Conservation (phyloP, 768 basidiomycete genomes). For the Crassisporium funariophilum region DNA sequence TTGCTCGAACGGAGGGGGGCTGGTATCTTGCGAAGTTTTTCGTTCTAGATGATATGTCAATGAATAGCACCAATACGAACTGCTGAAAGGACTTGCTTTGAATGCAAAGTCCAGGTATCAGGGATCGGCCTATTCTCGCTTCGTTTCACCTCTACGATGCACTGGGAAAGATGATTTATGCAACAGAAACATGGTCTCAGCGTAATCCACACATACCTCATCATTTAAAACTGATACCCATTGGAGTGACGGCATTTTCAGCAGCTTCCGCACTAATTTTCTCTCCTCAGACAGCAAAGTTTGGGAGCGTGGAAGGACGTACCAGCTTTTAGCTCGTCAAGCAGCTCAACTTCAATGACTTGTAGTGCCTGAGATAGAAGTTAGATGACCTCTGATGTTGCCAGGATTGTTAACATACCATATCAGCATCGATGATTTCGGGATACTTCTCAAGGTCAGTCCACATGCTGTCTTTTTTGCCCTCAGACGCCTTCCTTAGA, state of each 20-base stretch:
- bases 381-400: neutral
- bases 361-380: slow-evolving; percentile 54
- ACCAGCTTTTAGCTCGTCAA: slow-evolving; percentile 73
- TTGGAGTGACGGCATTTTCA: slow-evolving; percentile 73
- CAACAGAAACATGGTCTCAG: neutral
- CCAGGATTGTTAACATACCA: slow-evolving; percentile 47
- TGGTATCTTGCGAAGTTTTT: slow-evolving; percentile 74
- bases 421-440: slow-evolving; percentile 54
- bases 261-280: slow-evolving; percentile 61
- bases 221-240: slow-evolving; percentile 69
- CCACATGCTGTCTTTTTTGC: slow-evolving; percentile 76
- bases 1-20: slow-evolving; percentile 61
- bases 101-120: slow-evolving; percentile 63
- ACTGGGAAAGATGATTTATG: slow-evolving; percentile 47
- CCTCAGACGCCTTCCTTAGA: slow-evolving; percentile 62
- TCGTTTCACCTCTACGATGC: slow-evolving; percentile 76
- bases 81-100: slow-evolving; percentile 48
- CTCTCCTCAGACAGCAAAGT: neutral
- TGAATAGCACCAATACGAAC: neutral
- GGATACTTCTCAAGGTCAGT: slow-evolving; percentile 46
- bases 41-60: slow-evolving; percentile 48
- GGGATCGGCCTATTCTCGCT: slow-evolving; percentile 52
- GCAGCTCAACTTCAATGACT: slow-evolving; percentile 69
- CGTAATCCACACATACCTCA: slow-evolving; percentile 50
- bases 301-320: slow-evolving; percentile 15